Evolutionary conservation across 179 eudicot species (phyloP).

Genomic region (Beta lomatogona): DNA sequence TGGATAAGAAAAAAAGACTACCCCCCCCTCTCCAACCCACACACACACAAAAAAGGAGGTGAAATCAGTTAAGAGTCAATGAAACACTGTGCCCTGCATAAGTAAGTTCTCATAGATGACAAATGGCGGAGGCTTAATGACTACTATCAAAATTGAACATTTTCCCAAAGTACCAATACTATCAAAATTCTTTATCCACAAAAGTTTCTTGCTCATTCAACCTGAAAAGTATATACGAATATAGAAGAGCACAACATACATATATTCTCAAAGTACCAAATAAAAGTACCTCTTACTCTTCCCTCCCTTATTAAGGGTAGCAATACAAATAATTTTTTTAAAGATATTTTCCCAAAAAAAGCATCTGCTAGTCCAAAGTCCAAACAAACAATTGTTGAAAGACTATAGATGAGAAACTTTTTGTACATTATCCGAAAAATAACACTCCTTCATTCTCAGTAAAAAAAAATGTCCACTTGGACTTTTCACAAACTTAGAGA

Average conservation of each 20-base stretch:
- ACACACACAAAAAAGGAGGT: neutral
- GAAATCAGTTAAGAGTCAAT: conserved; percentile 1
- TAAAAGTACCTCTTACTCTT: neutral
- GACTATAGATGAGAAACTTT: neutral
- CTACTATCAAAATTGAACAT: neutral
- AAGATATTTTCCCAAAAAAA: neutral
- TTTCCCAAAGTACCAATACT: neutral
- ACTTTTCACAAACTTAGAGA: neutral
- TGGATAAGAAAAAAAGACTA: neutral
- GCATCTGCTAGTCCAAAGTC: neutral
- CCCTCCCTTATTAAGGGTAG: neutral
- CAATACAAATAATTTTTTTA: too few relatives aligned
- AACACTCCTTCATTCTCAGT: neutral
- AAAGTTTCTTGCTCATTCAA: too few relatives aligned
- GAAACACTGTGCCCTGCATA: neutral
- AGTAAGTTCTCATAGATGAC: neutral
- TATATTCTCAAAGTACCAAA: neutral
- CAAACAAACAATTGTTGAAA: neutral
- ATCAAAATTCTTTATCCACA: neutral
- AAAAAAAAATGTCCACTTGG: neutral
- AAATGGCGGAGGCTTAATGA: neutral
- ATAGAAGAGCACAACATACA: neutral
- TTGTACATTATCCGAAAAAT: neutral
- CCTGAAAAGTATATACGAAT: too few relatives aligned
- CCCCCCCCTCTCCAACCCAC: too few relatives aligned